A percentile compares a stretch with the other conserved stretches of the same genome.
Evolutionary conservation across 1,139 yeast species (phyloP).

Genomic region (Pichia sp.): DNA sequence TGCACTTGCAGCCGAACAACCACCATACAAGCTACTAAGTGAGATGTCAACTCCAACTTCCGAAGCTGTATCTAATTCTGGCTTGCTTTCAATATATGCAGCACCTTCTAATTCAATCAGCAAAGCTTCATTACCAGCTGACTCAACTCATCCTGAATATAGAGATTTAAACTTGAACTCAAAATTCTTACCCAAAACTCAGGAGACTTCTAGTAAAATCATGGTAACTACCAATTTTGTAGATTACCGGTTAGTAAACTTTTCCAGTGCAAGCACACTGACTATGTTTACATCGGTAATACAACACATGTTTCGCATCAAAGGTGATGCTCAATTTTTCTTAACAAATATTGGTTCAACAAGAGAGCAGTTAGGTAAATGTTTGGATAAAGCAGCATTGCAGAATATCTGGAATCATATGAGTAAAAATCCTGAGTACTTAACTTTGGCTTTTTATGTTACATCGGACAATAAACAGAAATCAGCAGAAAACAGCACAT

Average conservation of each 20-base stretch:
- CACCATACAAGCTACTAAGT: not conserved
- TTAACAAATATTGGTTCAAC: conserved; percentile 15
- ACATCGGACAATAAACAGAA: conserved; percentile 6
- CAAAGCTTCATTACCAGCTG: not conserved
- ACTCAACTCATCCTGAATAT: not conserved
- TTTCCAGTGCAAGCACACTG: conserved; percentile 2
- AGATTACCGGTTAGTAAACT: conserved; percentile 16
- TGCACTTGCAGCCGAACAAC: not conserved
- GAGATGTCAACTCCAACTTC: not conserved
- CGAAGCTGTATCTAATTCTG: not conserved
- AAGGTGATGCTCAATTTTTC: conserved; percentile 11
- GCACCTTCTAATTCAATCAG: conserved; percentile 7
- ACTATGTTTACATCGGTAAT: conserved; percentile 2
- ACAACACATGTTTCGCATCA: conserved; percentile 4
- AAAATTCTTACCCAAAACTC: conserved; percentile 14
- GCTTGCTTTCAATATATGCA: conserved; percentile 3
- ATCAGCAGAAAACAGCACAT: not conserved
- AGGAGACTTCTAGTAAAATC: not conserved
- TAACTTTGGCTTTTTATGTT: conserved; percentile 7
- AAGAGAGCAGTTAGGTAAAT: conserved; percentile 14
- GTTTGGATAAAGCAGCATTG: conserved; percentile 9
- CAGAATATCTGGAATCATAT: conserved; percentile 12
- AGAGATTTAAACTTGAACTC: conserved; percentile 3
- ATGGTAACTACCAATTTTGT: conserved; percentile 18
- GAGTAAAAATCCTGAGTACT: not conserved